phyloP scores from a whole-genome alignment of 768 basidiomycete species.

The Roridomyces roridus region DNA sequence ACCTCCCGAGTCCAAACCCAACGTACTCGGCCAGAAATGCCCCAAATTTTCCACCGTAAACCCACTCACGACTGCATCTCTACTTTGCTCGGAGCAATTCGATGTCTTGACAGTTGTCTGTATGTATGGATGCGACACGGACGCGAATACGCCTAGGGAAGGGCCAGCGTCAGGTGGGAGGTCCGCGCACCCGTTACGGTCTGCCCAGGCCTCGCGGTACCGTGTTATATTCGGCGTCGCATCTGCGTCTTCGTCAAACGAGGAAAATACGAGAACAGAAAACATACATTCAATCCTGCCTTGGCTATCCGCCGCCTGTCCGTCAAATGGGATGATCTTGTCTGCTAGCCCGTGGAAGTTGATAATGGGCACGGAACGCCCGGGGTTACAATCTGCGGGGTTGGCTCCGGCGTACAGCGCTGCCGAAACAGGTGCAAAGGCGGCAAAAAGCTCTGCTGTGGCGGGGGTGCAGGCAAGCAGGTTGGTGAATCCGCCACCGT shows the following conservation, averaged over 20 bases:
- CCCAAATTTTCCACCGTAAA: constrained; percentile 18
- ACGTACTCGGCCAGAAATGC: constrained; percentile 21
- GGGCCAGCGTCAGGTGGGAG: background rate
- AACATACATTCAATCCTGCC: constrained; percentile 18
- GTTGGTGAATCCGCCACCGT: constrained; percentile 21
- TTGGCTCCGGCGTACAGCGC: constrained; percentile 23
- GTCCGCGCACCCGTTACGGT: constrained; percentile 20
- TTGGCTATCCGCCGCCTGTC: constrained; percentile 10
- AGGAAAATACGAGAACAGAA: too few species aligned
- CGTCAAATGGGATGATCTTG: constrained; percentile 11
- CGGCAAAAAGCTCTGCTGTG: constrained; percentile 21
- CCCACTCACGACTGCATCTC: constrained; percentile 11
- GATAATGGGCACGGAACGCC: constrained; percentile 20
- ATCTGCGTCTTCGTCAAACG: background rate
- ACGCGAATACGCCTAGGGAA: background rate
- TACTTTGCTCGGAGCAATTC: constrained; percentile 11
- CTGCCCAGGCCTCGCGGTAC: constrained; percentile 23
- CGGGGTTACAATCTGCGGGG: constrained; percentile 16
- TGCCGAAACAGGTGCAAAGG: constrained; percentile 23
- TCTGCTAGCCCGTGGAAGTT: constrained; percentile 25
- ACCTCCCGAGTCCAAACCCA: constrained; percentile 18
- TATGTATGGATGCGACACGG: constrained; percentile 20
- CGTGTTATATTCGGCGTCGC: constrained; percentile 22
- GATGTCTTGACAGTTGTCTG: constrained; percentile 19
- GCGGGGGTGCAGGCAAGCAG: constrained; percentile 23